Evolutionary conservation across 805 yeast species (phyloP).

Genomic region (Saccharomyces kudriavzevii): DNA sequence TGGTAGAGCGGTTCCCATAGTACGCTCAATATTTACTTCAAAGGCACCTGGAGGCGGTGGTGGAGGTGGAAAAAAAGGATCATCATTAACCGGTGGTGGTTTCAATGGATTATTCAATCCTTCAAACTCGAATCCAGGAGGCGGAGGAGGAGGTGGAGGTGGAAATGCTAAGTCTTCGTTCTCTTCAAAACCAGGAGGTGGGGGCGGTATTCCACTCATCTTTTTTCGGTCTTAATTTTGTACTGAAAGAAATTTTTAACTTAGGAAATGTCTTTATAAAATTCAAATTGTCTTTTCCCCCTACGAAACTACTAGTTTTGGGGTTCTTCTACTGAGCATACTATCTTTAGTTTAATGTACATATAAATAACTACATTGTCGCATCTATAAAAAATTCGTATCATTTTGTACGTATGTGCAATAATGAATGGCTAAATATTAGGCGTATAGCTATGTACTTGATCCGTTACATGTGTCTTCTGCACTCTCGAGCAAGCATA

Average conservation of each 20-base stretch:
- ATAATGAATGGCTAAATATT: background rate
- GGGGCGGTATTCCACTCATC: slow-evolving; percentile 20
- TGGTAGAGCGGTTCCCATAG: slow-evolving; percentile 11
- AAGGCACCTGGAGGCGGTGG: slow-evolving; percentile 13
- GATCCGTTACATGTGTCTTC: slow-evolving; percentile 34
- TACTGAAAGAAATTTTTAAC: background rate
- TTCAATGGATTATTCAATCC: slow-evolving; percentile 22
- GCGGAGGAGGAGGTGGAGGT: slow-evolving; percentile 34
- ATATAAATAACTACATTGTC: too few species aligned
- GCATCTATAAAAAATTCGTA: background rate
- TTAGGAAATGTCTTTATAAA: too few species aligned
- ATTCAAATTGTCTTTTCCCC: background rate
- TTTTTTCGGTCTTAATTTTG: background rate
- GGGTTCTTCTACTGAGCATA: background rate
- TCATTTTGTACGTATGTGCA: background rate
- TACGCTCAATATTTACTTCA: slow-evolving; percentile 5
- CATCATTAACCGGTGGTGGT: slow-evolving; percentile 21
- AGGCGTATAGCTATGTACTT: background rate
- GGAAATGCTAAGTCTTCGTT: slow-evolving; percentile 13
- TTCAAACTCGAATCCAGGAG: slow-evolving; percentile 18
- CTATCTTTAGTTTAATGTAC: too few species aligned
- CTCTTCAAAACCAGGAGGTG: slow-evolving; percentile 20
- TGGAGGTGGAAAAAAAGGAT: slow-evolving; percentile 26
- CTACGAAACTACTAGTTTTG: background rate
- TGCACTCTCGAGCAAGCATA: slow-evolving; percentile 69